Evolutionary conservation across 2,329 filamentous ascomycete species (phyloP).

Genomic region (Incumbomyces lentus): DNA sequence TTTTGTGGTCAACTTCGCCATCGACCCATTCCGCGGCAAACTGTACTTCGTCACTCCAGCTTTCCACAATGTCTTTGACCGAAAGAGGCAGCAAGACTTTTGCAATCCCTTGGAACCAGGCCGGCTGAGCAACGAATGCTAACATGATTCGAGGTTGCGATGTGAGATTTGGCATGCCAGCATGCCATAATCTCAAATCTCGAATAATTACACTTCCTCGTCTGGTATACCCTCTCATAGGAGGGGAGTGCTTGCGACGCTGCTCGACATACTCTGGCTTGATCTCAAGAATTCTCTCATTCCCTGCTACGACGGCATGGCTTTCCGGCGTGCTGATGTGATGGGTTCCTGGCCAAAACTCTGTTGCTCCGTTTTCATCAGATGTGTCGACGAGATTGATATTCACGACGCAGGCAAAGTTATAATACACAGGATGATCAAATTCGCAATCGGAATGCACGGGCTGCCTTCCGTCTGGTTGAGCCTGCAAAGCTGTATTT

Average conservation of each 20-base stretch:
- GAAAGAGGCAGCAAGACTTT: slow-evolving; percentile 14
- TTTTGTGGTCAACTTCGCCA: slow-evolving; percentile 19
- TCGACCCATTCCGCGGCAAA: slow-evolving; percentile 18
- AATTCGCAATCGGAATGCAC: slow-evolving; percentile 36
- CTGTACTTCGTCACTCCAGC: slow-evolving; percentile 14
- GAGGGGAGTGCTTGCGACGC: slow-evolving; percentile 25
- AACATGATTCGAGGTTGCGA: slow-evolving; percentile 46
- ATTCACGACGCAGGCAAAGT: slow-evolving; percentile 40
- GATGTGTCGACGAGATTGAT: slow-evolving; percentile 37
- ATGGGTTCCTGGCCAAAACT: slow-evolving; percentile 43
- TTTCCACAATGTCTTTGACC: slow-evolving; percentile 17
- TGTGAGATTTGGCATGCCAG: slow-evolving; percentile 50
- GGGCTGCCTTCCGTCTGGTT: slow-evolving; percentile 27
- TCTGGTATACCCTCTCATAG: slow-evolving; percentile 31
- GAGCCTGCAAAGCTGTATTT: slow-evolving; percentile 32
- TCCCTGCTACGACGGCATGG: slow-evolving; percentile 15
- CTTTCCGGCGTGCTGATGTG: slow-evolving; percentile 26
- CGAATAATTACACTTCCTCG: slow-evolving; percentile 48
- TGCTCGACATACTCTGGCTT: slow-evolving; percentile 25
- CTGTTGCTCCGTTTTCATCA: slow-evolving; percentile 39
- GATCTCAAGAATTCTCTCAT: slow-evolving; percentile 21
- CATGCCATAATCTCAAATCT: slow-evolving; percentile 54
- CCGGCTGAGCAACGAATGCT: slow-evolving; percentile 27
- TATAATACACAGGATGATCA: slow-evolving; percentile 38
- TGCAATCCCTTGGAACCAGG: slow-evolving; percentile 17